phyloP scores from a whole-genome alignment of 148 eudicot species.

The Chenopodium quinoa region DNA sequence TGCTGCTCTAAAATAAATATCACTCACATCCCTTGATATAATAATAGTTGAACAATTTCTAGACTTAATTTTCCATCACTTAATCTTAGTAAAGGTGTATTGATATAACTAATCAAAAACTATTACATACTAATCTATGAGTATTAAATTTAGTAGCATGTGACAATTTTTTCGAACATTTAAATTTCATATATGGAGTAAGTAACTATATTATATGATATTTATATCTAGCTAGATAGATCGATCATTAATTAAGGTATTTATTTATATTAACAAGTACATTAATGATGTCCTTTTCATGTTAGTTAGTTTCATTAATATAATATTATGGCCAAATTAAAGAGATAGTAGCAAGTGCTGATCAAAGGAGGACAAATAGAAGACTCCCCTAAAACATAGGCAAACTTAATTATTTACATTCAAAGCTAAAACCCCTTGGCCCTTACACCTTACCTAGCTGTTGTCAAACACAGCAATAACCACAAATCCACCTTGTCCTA shows the following conservation, averaged over 20 bases:
- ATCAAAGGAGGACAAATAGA: not conserved
- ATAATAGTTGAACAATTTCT: too few relatives aligned
- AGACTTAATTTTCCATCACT: too few relatives aligned
- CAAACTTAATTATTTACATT: conserved; percentile 4
- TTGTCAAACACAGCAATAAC: conserved; percentile 1
- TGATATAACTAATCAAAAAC: too few relatives aligned
- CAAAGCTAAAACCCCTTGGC: not conserved
- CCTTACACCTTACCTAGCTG: conserved; percentile 3
- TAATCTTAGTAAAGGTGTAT: too few relatives aligned
- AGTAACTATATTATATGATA: too few relatives aligned
- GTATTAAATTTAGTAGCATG: too few relatives aligned
- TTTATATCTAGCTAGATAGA: too few relatives aligned
- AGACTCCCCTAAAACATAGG: conserved; percentile 5
- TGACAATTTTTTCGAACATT: too few relatives aligned
- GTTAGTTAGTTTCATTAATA: not conserved
- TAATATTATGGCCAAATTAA: not conserved
- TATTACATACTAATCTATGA: too few relatives aligned
- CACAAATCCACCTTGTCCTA: conserved; percentile 15
- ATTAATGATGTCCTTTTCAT: not conserved
- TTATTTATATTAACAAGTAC: not conserved
- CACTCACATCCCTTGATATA: too few relatives aligned
- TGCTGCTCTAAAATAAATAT: too few relatives aligned
- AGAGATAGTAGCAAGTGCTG: not conserved
- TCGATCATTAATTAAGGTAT: not conserved
- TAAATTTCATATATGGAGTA: too few relatives aligned